These are phyloP conservation scores for Hypoxylon trugodes DNA, from an alignment of 495 filamentous ascomycete genomes.

Conservation along the genomic window DNA sequence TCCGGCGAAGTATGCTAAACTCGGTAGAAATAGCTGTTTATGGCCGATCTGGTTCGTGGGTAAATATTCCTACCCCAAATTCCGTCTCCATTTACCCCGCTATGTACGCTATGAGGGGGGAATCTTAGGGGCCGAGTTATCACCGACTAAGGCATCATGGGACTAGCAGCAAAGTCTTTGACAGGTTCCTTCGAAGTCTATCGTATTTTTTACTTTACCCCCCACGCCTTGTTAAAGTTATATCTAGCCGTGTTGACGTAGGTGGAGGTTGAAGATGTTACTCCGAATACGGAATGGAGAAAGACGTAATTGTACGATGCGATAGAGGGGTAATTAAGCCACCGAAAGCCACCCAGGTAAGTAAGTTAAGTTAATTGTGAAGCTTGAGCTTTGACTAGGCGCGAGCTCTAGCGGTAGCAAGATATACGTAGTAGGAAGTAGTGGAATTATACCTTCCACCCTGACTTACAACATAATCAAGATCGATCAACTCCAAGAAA, in stretches of 20 bases:
- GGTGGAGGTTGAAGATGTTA: not conserved
- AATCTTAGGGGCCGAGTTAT: conserved; percentile 23
- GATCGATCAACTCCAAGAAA: not conserved
- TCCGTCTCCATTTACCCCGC: conserved; percentile 33
- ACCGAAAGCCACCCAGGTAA: not conserved
- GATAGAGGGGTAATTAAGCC: not conserved
- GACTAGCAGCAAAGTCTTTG: not conserved
- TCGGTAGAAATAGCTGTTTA: conserved; percentile 34
- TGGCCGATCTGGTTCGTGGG: conserved; percentile 15
- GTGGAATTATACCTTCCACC: too few species aligned
- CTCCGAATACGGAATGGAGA: conserved; percentile 31
- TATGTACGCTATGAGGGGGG: not conserved
- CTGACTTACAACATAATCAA: not conserved
- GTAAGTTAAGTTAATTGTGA: not conserved
- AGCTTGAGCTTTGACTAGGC: not conserved
- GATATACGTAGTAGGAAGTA: too few species aligned
- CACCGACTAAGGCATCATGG: conserved; percentile 2
- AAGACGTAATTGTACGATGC: not conserved
- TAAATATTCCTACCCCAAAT: conserved; percentile 17
- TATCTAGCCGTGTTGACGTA: conserved; percentile 1
- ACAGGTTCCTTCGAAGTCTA: not conserved
- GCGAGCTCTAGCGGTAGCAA: too few species aligned
- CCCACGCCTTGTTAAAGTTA: conserved; percentile 20
- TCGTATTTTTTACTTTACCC: conserved; percentile 1
- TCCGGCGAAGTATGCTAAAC: conserved; percentile 23